phyloP scores from a whole-genome alignment of 345 rosid genomes.

The Brassica juncea region DNA sequence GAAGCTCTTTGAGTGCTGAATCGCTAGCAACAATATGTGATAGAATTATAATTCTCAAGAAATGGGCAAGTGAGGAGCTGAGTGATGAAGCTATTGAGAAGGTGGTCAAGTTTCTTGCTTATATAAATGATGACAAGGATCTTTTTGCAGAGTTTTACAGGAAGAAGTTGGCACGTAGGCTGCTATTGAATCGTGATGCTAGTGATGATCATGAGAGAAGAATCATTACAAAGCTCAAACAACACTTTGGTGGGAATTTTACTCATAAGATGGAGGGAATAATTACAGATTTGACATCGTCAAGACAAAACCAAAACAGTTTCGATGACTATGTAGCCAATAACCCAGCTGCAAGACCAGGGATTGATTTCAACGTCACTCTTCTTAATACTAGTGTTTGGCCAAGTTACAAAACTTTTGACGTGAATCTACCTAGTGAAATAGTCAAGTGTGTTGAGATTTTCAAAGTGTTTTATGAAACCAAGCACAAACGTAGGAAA shows the following conservation, averaged over 20 bases:
- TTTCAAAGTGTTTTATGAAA: slow-evolving; percentile 55
- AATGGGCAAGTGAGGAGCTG: slow-evolving; percentile 42
- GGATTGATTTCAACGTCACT: not conserved
- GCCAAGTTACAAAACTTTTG: not conserved
- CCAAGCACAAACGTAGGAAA: slow-evolving; percentile 52
- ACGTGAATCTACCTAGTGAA: not conserved
- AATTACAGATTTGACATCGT: not conserved
- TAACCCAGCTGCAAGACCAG: not conserved
- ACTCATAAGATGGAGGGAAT: not conserved
- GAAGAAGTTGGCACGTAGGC: slow-evolving; percentile 64
- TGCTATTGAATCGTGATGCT: slow-evolving; percentile 64
- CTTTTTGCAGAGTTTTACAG: slow-evolving; percentile 75
- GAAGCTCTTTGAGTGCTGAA: slow-evolving; percentile 40
- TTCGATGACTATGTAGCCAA: not conserved
- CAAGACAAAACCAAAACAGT: not conserved
- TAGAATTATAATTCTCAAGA: slow-evolving; percentile 35
- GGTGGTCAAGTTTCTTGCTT: slow-evolving; percentile 86
- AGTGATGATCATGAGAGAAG: slow-evolving; percentile 57
- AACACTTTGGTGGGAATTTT: not conserved
- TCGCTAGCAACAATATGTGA: slow-evolving; percentile 39
- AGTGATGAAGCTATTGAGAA: slow-evolving; percentile 48
- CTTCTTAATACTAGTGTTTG: not conserved
- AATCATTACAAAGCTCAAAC: not conserved
- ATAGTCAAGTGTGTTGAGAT: slow-evolving; percentile 64
- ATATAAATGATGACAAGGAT: slow-evolving; percentile 65